Evolutionary conservation across 495 filamentous ascomycete genomes (phyloP).

Genomic region (Aspergillus campestris): DNA sequence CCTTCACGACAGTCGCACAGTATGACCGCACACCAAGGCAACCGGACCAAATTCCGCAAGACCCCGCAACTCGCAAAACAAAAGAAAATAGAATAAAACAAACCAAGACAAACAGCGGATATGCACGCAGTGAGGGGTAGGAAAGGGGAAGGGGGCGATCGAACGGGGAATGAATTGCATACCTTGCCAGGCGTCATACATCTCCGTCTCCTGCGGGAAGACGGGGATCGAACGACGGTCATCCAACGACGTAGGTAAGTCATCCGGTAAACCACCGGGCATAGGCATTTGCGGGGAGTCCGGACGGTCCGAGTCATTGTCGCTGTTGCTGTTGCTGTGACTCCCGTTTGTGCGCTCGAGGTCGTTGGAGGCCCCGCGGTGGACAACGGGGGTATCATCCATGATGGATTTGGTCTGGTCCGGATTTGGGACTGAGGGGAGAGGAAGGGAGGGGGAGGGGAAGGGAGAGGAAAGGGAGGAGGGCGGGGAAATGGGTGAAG

Average conservation of each 20-base stretch:
- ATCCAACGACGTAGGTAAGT: constrained; percentile 84
- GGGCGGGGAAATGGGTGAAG: constrained; percentile 1
- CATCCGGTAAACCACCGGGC: constrained; percentile 59
- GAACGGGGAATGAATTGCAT: constrained; percentile 9
- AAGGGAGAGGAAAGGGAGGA: neutral
- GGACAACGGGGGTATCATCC: constrained; percentile 26
- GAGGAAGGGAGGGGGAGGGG: neutral
- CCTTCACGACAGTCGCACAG: too few species aligned
- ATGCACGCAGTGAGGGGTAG: neutral
- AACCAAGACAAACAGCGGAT: too few species aligned
- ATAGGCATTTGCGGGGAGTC: constrained; percentile 13
- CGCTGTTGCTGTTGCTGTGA: constrained; percentile 9
- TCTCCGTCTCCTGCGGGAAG: constrained; percentile 69
- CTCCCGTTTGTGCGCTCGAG: constrained; percentile 16
- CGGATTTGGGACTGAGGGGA: neutral
- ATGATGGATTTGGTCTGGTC: constrained; percentile 18
- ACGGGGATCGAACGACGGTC: constrained; percentile 64
- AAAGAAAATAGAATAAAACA: too few species aligned
- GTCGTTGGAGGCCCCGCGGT: constrained; percentile 30
- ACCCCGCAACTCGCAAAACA: too few species aligned
- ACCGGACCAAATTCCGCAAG: too few species aligned
- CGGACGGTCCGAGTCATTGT: constrained; percentile 4
- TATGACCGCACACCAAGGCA: too few species aligned
- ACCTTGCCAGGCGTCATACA: constrained; percentile 99
- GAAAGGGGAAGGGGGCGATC: constrained; percentile 1